These are phyloP conservation scores for Eucalyptus cloeziana DNA, from an alignment of 345 rosid genomes.

Conservation along the genomic window DNA sequence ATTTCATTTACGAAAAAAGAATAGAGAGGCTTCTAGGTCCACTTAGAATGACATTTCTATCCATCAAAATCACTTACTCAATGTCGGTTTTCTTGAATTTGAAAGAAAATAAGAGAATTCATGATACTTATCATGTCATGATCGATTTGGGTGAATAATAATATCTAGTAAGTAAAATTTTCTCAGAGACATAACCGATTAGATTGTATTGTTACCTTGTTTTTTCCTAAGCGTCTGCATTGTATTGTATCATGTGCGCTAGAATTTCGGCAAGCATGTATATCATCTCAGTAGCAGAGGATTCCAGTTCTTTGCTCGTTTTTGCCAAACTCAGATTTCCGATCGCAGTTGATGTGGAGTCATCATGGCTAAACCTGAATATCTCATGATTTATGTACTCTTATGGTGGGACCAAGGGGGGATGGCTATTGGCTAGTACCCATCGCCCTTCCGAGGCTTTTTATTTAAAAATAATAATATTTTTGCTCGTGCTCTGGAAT, in stretches of 20 bases:
- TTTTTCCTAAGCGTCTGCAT: neutral
- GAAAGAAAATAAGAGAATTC: neutral
- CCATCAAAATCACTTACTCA: neutral
- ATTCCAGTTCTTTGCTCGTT: neutral
- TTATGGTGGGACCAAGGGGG: neutral
- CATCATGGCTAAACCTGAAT: neutral
- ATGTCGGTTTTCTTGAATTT: neutral
- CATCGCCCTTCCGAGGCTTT: neutral
- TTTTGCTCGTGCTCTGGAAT: neutral
- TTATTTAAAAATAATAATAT: neutral
- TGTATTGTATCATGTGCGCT: neutral
- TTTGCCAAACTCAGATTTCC: neutral
- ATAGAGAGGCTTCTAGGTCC: neutral
- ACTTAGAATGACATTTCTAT: neutral
- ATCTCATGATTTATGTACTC: neutral
- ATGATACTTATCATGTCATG: neutral
- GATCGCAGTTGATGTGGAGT: neutral
- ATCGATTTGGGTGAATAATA: neutral
- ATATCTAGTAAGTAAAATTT: neutral
- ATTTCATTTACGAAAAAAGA: neutral
- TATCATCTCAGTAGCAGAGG: neutral
- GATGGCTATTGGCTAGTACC: neutral
- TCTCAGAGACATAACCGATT: neutral
- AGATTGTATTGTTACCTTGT: neutral
- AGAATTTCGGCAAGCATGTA: neutral